These are phyloP conservation scores for Baudoinia panamericana DNA, from an alignment of 495 filamentous ascomycete species.

Conservation along the genomic window DNA sequence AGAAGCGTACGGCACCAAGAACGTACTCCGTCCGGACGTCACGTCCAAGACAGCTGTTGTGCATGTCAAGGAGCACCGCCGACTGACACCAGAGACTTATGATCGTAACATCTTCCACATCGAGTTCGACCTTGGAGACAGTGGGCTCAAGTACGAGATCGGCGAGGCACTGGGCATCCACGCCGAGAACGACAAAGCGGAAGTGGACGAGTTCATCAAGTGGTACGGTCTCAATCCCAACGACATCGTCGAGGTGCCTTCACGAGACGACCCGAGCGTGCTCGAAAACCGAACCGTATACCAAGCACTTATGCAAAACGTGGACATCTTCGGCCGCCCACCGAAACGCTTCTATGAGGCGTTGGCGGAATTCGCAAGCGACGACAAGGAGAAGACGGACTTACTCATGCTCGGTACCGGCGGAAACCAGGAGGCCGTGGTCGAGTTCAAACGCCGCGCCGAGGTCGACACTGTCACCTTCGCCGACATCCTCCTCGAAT, in stretches of 20 bases:
- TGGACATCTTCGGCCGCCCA: slow-evolving; percentile 93
- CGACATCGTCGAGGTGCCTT: slow-evolving; percentile 79
- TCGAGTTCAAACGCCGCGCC: slow-evolving; percentile 84
- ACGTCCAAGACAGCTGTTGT: slow-evolving; percentile 74
- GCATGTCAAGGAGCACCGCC: slow-evolving; percentile 85
- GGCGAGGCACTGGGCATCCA: slow-evolving; percentile 97
- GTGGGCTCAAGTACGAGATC: slow-evolving; percentile 88
- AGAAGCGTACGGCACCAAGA: slow-evolving; percentile 71
- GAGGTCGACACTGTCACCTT: slow-evolving; percentile 91
- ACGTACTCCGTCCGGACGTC: slow-evolving; percentile 69
- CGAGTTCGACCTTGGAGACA: slow-evolving; percentile 86
- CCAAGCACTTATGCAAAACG: slow-evolving; percentile 81
- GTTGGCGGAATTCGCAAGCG: slow-evolving; percentile 70
- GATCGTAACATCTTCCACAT: slow-evolving; percentile 99
- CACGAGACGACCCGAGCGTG: slow-evolving; percentile 61
- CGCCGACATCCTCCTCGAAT: slow-evolving; percentile 79
- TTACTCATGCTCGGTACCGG: slow-evolving; percentile 58
- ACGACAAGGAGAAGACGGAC: slow-evolving; percentile 68
- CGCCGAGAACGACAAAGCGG: slow-evolving; percentile 70
- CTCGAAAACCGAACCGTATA: slow-evolving; percentile 86
- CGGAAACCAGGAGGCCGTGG: slow-evolving; percentile 57
- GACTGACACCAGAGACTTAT: slow-evolving; percentile 76
- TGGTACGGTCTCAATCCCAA: slow-evolving; percentile 74
- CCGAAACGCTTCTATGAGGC: slow-evolving; percentile 96
- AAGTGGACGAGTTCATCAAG: slow-evolving; percentile 74